Base-by-base conservation (phyloP, 2,329 filamentous ascomycete species). In the Reticulascus tulasneorum region DNA sequence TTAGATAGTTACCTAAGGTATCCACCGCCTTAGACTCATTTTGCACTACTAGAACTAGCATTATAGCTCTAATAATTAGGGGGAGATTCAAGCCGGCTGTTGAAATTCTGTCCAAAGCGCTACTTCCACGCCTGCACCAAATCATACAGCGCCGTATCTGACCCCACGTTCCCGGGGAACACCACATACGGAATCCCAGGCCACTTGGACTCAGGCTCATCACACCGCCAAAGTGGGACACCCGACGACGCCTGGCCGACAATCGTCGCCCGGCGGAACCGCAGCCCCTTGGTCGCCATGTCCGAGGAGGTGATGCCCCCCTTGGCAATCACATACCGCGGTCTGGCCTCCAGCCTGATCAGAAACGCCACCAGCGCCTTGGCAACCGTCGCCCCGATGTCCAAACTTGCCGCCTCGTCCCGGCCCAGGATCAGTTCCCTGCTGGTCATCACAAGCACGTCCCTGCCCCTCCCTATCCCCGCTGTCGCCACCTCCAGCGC, bases 301-400 rank as follows among this genome's bases (percentile, higher is more conserved):
- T 79, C 74, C 0, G 71, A 75, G 1, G 67, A 73, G 0, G 76
- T 79, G 24, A 79, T 79, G 7, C 75, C 75, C 0, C 75, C 74
- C 52, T 73, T 79, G 0, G 73, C 73, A 49, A 79, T 73, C 3
- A 79, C 57, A 47, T 77, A 79, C 31, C 72, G 53, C 3, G 74
- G 74, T 27, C 65, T 60, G 10, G 66, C 60, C 13, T 67, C 53
- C 7, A 78, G 53, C 0, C 52, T 49, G 6, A 58, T 54, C 2
- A 78, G 44, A 35, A 79, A 69, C 2, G 53, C 54, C 0, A 78
- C 75, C n/a, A 79, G 54, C 1, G 67, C 64, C 8, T 59, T 56
- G 0, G 74, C 74, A 9, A 79, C 65, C 0, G 58, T 61, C 1
- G 64, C 60, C 1, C 75, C 73, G 35, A 79, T 77, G 12, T 69